Base-by-base conservation (phyloP, 768 basidiomycete genomes). In the Boletus patriciae region DNA sequence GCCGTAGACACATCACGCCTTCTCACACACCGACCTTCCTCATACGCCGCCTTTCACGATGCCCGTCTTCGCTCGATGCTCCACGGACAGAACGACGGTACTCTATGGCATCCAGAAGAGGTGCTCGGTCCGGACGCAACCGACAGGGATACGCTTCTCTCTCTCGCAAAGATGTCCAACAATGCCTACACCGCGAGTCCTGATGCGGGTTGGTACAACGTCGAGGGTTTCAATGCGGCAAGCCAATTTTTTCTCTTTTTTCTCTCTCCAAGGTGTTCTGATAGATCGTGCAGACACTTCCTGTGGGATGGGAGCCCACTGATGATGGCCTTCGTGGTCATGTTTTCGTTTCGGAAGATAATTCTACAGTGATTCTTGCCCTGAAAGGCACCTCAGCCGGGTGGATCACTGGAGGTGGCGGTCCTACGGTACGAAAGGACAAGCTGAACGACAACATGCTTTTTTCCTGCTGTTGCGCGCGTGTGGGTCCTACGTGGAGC, bases 371-470 rank as follows among this genome's bases (percentile, higher is more conserved):
- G 23, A 77, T 97, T 29, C 78, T 98, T 52, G 83, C 92, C 23
- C 80, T 98, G 73, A 98, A 98, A 67, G 96, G 96, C n/a, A 98
- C 96, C 0, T 92, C 91, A 2, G 85, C 89, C 2, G 78, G 79
- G 11, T 75, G 74, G 73, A 77, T 87, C 10, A 80, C 86, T 65
- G 79, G 91, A 9, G 84, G 83, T 18, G 87, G 90, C 3, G 93
- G 94, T 6, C 87, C 90, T 13, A 97, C 95, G 10, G 80, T 83
- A 40, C 81, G 79, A 66, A 97, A 90, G 72, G 96, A 98, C 77
- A 96, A 94, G 74, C 73, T 87, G 55, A 98, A 98, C 73, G 95
- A 98, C 65, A 98, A 96, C 67, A 75, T 95, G n/a, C 75, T 98
- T 34, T 96, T 96, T 76, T 89, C 92, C 5, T 98, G 96, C 73